phyloP scores from a whole-genome alignment of 2,329 filamentous ascomycete species.

The Penicillium decumbens region DNA sequence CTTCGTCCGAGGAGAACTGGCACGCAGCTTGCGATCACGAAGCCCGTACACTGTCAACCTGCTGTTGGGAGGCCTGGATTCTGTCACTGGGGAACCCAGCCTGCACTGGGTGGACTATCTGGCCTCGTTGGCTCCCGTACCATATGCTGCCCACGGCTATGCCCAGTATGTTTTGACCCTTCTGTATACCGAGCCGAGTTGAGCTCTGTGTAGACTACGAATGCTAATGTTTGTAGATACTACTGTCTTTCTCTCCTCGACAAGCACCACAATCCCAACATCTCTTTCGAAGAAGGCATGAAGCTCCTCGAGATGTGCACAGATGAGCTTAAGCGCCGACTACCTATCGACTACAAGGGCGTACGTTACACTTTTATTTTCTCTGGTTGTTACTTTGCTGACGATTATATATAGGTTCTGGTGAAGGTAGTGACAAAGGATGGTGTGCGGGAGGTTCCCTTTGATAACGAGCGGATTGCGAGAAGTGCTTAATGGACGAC shows the following conservation, averaged over 20 bases:
- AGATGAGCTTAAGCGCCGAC: constrained; percentile 90
- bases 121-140: constrained; percentile 77
- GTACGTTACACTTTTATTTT: constrained; percentile 48
- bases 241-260: constrained; percentile 97
- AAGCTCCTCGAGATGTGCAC: constrained; percentile 93
- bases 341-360: constrained; percentile 99
- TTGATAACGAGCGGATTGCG: constrained; percentile 68
- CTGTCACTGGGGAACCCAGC: constrained; percentile 82
- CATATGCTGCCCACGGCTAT: constrained; percentile 96
- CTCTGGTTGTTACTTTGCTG: constrained; percentile 3
- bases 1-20: constrained; percentile 92
- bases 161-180: constrained; percentile 65
- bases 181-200: background rate
- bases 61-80: constrained; percentile 86
- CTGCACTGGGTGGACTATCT: constrained; percentile 98
- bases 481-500: constrained; percentile 42
- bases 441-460: constrained; percentile 78
- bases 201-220: background rate
- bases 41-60: constrained; percentile 97
- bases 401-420: constrained; percentile 34
- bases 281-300: constrained; percentile 80
- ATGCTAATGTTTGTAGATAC: constrained; percentile 56
- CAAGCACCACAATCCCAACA: constrained; percentile 97
- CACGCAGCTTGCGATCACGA: constrained; percentile 80
- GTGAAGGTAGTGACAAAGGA: constrained; percentile 96